Evolutionary conservation across 2,329 filamentous ascomycete genomes (phyloP).

Genomic region (Graphilbum ipis-grandicollis): DNA sequence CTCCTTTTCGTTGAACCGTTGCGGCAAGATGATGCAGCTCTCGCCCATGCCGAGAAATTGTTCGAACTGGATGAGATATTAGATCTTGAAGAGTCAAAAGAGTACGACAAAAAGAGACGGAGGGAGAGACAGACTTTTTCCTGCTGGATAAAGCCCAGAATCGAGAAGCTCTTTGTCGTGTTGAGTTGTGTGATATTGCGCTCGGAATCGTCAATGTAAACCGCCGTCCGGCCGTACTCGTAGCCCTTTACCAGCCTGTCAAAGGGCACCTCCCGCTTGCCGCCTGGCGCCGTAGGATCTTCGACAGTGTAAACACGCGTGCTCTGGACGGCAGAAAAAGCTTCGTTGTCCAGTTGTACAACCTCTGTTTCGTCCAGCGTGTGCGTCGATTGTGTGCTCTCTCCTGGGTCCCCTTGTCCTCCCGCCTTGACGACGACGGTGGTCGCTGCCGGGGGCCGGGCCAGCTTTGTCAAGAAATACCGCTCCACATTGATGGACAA

Average conservation of each 20-base stretch:
- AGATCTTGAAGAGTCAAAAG: neutral
- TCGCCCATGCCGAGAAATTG: constrained; percentile 75
- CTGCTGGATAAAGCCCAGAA: constrained; percentile 70
- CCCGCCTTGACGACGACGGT: constrained; percentile 49
- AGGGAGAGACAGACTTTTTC: constrained; percentile 36
- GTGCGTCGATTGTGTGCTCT: constrained; percentile 33
- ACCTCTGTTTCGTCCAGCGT: constrained; percentile 32
- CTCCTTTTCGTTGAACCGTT: constrained; percentile 65
- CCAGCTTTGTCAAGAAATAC: constrained; percentile 72
- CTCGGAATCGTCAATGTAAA: constrained; percentile 76
- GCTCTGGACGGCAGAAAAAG: constrained; percentile 55
- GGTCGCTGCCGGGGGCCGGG: constrained; percentile 57
- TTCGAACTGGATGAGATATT: constrained; percentile 49
- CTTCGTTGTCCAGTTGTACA: constrained; percentile 22
- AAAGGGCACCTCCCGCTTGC: constrained; percentile 64
- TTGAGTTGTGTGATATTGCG: constrained; percentile 78
- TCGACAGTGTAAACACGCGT: constrained; percentile 67
- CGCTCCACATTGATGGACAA: constrained; percentile 75
- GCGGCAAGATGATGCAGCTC: constrained; percentile 58
- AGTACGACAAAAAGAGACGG: neutral
- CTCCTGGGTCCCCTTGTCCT: constrained; percentile 11
- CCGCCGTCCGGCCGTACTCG: constrained; percentile 80
- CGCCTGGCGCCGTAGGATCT: constrained; percentile 56
- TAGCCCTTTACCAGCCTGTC: constrained; percentile 87
- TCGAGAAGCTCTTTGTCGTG: constrained; percentile 55